Evolutionary conservation across 371 early-diverging fungal genomes (phyloP).

Genomic region (Mortierella sp.): DNA sequence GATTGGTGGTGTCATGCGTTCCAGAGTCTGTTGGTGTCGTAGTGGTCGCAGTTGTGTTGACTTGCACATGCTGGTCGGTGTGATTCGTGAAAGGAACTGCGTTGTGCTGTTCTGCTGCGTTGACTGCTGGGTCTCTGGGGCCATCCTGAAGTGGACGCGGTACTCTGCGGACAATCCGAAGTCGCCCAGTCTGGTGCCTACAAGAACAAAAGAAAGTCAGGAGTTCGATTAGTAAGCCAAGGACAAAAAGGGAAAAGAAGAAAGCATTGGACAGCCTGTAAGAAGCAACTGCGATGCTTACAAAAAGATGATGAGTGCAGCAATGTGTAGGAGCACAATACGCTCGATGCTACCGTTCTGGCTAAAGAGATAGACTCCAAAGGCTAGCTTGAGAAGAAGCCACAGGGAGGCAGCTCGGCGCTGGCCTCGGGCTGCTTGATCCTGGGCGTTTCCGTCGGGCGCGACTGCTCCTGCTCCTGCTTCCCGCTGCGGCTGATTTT

Average conservation of each 20-base stretch:
- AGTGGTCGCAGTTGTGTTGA: not conserved
- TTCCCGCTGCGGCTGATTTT: constrained; percentile 10
- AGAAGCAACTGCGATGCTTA: no score
- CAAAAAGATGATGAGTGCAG: constrained; percentile 50
- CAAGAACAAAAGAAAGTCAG: not conserved
- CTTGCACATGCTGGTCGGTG: not conserved
- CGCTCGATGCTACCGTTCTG: constrained; percentile 54
- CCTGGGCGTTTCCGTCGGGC: constrained; percentile 17
- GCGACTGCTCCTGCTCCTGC: constrained; percentile 18
- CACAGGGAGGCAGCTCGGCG: constrained; percentile 34
- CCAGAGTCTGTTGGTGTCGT: no score
- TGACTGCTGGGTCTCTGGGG: not conserved
- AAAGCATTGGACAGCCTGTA: no score
- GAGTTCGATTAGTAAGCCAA: not conserved
- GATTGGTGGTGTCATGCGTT: not conserved
- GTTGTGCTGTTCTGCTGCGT: constrained; percentile 1
- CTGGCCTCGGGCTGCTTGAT: constrained; percentile 33
- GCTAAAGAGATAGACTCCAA: constrained; percentile 53
- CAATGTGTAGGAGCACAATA: constrained; percentile 38
- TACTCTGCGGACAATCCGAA: constrained; percentile 49
- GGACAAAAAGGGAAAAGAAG: no score
- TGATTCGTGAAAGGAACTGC: not conserved
- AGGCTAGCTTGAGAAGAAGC: constrained; percentile 43
- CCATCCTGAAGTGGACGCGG: constrained; percentile 13
- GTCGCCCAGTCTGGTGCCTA: constrained; percentile 53